Evolutionary conservation across 257 asterid species (phyloP), one percentile per base, ranked within the genome.

Genomic region (Fraxinus cuspidata): DNA sequence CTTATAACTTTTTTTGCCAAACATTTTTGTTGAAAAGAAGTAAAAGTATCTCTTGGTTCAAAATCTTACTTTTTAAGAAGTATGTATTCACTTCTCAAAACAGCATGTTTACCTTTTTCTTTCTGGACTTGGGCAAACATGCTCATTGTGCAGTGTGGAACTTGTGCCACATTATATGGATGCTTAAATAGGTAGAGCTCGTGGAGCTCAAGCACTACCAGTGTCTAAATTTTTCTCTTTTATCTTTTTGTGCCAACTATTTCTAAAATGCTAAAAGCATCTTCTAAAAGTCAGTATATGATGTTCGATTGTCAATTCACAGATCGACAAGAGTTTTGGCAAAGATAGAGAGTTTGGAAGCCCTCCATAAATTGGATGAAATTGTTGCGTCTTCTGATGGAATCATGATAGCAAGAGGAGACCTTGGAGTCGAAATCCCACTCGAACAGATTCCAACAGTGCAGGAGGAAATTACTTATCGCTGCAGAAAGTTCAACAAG

Each of bases 381-480:
- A 91, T 93, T 15, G 91, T 91, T 10, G 83, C 80, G 73, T 92
- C 93, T 79, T 91, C 96, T 3, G 93, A 93, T 81, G 97, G 98
- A 37, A 87, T 91, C 83, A 91, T 93, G 98, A 91, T 90, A 51
- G 98, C 98, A n/a, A 86, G 98, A 84, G 97, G 98, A 68, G 98
- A 93, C 84, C 96, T 93, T 69, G 98, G 98, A 73, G 98, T 91
- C 49, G 97, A 93, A 81, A 86, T 93, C 73, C 97, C 97, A 53
- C 85, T 91, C 9, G 98, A 90, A 83, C 93, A 91, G 88, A 91
- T 93, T 56, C 98, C 98, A 18, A 77, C 92, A 18, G 90, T 90
- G 75, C 98, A 93, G 77, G 88, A 89, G 74, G 70, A 87, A 76
- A 93, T 93, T 35, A 84, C 86, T 66, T 75, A 76, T 49, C 77